A percentile compares a stretch with the other conserved stretches of the same genome.
Evolutionary conservation across 179 eudicot species (phyloP).

Genomic region (Patellifolia procumbens): DNA sequence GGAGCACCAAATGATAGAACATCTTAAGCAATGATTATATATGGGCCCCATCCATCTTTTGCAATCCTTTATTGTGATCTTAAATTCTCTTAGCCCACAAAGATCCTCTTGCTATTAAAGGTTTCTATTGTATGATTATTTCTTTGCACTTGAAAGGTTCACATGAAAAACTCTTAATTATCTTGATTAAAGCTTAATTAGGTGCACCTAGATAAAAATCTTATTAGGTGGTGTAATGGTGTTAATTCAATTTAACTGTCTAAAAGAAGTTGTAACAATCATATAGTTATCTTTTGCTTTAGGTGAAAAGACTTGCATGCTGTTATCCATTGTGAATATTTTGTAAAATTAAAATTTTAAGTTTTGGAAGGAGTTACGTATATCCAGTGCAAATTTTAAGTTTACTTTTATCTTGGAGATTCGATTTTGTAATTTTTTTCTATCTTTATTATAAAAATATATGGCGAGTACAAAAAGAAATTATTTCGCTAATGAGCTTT

Average conservation of each 20-base stretch:
- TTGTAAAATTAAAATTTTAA: too few relatives aligned
- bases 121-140: slow-evolving; percentile 6
- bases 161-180: not conserved
- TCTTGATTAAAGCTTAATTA: not conserved
- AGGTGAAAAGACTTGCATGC: not conserved
- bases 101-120: slow-evolving; percentile 23
- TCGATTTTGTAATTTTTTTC: too few relatives aligned
- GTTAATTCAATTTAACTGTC: not conserved
- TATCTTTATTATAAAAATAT: too few relatives aligned
- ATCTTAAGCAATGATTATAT: slow-evolving; percentile 32
- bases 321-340: not conserved
- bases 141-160: slow-evolving; percentile 1
- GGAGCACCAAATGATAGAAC: slow-evolving; percentile 28
- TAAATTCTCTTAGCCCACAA: slow-evolving; percentile 38
- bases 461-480: too few relatives aligned
- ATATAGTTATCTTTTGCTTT: too few relatives aligned
- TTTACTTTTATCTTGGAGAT: too few relatives aligned
- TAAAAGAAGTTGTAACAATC: not conserved
- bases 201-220: not conserved
- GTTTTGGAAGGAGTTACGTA: too few relatives aligned
- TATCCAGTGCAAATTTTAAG: too few relatives aligned
- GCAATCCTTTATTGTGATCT: slow-evolving; percentile 24
- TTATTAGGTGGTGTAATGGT: slow-evolving; percentile 13
- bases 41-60: slow-evolving; percentile 23
- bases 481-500: too few relatives aligned